Evolutionary conservation across 2,329 filamentous ascomycete genomes (phyloP).

Genomic region (Aspergillus bombycis): DNA sequence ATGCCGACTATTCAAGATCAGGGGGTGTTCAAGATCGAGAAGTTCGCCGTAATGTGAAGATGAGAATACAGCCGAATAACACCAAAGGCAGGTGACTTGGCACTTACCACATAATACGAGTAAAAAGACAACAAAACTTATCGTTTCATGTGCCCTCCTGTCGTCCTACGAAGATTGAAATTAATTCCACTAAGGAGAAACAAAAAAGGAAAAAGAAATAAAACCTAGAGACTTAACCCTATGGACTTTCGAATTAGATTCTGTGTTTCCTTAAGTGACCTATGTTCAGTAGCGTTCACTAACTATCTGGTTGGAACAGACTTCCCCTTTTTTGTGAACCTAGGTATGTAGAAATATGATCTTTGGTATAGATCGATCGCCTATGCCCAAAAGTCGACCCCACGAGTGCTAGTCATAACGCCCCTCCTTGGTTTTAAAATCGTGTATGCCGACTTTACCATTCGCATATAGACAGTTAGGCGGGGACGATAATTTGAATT

Average conservation of each 20-base stretch:
- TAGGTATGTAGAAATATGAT: background rate
- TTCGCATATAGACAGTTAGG: background rate
- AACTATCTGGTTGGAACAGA: background rate
- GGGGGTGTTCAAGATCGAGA: background rate
- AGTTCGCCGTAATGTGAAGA: background rate
- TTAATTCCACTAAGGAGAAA: background rate
- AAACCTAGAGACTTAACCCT: too few species aligned
- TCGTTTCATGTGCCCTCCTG: background rate
- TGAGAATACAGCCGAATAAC: background rate
- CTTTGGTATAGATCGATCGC: background rate
- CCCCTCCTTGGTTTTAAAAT: background rate
- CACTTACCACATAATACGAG: background rate
- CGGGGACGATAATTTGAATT: constrained; percentile 19
- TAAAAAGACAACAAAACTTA: background rate
- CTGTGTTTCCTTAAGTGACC: too few species aligned
- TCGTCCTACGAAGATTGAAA: background rate
- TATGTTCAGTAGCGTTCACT: too few species aligned
- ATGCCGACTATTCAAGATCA: background rate
- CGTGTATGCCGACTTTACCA: background rate
- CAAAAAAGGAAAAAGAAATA: background rate
- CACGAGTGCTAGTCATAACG: background rate
- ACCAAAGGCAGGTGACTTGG: background rate
- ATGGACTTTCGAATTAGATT: too few species aligned
- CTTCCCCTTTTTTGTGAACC: background rate
- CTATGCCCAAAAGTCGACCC: background rate